Evolutionary conservation across 176 grass and related monocot species (phyloP), one percentile per base, ranked within the genome.

Genomic region (Echinochloa phyllopogon): DNA sequence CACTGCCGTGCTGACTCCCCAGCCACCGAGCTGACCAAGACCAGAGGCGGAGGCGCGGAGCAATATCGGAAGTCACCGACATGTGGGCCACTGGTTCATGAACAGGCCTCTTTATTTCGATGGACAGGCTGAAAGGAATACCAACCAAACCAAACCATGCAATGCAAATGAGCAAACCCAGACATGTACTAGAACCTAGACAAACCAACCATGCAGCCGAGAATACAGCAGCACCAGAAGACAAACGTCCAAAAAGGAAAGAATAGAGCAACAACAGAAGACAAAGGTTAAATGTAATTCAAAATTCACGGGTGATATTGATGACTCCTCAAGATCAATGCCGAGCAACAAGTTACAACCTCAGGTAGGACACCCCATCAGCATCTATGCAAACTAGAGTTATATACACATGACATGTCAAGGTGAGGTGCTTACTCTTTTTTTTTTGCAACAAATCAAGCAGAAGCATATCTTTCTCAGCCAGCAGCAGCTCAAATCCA

Each of bases 371-470:
- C 84, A 82, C 50, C 21, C 23, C 53, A 75, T 77, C 24, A 78
- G 50, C 47, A 78, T 87, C 84, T 61, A 90, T 83, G 61, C 81
- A 75, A 82, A 65, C 84, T 86, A 82, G n/a, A 68, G 74, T 53
- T 91, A 76, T 87, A 75, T 87, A 84, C 89, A 86, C 48, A 62
- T 14, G 48, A 79, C 23, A 64, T 12, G 62, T 75, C 59, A 76
- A 24, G 72, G 64, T 81, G 8, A 76, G 50, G 44, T 69, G 85
- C 51, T 51, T 69, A 83, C 79, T 58, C 23, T 51, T 20, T 52
- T 52, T 6, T 51, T 51, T 87, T 44, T 44, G 12, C 37, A 87
- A 87, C 65, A 87, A 87, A 81, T 84, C 81, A 87, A 74, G 81
- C 76, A 64, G 66, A 75, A 74, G 81, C 81, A 91, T 69, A 80